Conservation (phyloP, 768 basidiomycete genomes). For the Kwoniella botswanensis region DNA sequence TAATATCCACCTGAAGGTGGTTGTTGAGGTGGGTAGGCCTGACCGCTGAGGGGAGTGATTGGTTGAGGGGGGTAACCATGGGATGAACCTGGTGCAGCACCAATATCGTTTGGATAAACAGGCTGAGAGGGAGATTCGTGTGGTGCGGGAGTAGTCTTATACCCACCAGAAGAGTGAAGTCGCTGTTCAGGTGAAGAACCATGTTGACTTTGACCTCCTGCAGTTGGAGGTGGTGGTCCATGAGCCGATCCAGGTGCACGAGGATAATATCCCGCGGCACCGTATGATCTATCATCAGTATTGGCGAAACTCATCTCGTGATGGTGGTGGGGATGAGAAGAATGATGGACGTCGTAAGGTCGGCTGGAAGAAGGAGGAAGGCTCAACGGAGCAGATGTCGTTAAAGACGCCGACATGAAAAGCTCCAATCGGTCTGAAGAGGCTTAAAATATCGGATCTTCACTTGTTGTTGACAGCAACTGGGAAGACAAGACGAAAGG, state of each 20-base stretch:
- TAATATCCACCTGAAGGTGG: conserved; percentile 40
- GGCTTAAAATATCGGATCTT: not conserved
- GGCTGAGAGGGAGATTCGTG: conserved; percentile 31
- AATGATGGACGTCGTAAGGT: conserved; percentile 23
- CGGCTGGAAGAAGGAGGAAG: conserved; percentile 22
- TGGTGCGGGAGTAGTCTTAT: conserved; percentile 32
- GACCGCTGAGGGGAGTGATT: conserved; percentile 40
- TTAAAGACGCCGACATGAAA: conserved; percentile 30
- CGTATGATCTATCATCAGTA: conserved; percentile 27
- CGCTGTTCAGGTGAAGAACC: conserved; percentile 29
- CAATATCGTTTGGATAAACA: conserved; percentile 30
- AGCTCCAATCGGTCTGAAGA: not conserved
- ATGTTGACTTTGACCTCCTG: conserved; percentile 17
- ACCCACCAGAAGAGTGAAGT: conserved; percentile 36
- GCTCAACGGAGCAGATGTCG: conserved; percentile 35
- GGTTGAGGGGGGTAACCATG: conserved; percentile 43
- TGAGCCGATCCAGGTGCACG: conserved; percentile 34
- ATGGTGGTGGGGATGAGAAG: conserved; percentile 14
- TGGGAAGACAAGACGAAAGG: too few relatives aligned
- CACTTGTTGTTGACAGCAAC: not conserved
- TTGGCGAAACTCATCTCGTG: conserved; percentile 28
- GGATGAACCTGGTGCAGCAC: conserved; percentile 33
- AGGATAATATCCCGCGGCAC: conserved; percentile 24
- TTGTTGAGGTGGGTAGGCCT: conserved; percentile 38
- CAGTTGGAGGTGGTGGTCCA: conserved; percentile 26